phyloP scores from a whole-genome alignment of 805 yeast genomes.

The Saccharomycopsis malanga region DNA sequence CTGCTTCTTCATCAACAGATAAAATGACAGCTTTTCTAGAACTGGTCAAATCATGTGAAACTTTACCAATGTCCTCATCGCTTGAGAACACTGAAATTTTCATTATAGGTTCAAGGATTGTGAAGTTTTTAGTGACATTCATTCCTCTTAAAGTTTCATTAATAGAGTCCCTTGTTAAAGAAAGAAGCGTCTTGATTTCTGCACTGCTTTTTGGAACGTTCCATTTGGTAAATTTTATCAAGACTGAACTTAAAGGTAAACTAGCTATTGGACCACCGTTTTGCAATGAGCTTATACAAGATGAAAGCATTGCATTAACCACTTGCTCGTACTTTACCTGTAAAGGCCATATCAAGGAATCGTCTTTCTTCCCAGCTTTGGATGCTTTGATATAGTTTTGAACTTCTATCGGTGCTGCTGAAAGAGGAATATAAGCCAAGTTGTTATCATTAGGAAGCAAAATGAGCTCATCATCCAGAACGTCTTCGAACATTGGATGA shows the following conservation, averaged over 20 bases:
- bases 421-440: constrained; percentile 24
- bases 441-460: constrained; percentile 42
- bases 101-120: constrained; percentile 86
- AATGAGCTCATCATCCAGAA: constrained; percentile 28
- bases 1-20: constrained; percentile 59
- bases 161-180: constrained; percentile 41
- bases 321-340: constrained; percentile 40
- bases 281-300: constrained; percentile 54
- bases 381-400: constrained; percentile 10
- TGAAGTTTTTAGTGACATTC: constrained; percentile 30
- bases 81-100: constrained; percentile 56
- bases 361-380: constrained; percentile 7
- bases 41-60: constrained; percentile 77
- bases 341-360: constrained; percentile 44
- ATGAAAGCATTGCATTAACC: constrained; percentile 49
- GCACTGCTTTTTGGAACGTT: constrained; percentile 45
- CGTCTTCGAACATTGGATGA: constrained; percentile 32
- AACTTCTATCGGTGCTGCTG: constrained; percentile 19
- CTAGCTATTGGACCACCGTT: constrained; percentile 57
- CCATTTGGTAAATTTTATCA: constrained; percentile 46
- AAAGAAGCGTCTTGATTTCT: constrained; percentile 34
- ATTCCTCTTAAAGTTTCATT: constrained; percentile 31
- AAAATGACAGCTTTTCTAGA: constrained; percentile 68
- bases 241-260: constrained; percentile 53
- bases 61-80: constrained; percentile 71